Conservation (phyloP, 345 rosid species). For the Salix caprea region DNA sequence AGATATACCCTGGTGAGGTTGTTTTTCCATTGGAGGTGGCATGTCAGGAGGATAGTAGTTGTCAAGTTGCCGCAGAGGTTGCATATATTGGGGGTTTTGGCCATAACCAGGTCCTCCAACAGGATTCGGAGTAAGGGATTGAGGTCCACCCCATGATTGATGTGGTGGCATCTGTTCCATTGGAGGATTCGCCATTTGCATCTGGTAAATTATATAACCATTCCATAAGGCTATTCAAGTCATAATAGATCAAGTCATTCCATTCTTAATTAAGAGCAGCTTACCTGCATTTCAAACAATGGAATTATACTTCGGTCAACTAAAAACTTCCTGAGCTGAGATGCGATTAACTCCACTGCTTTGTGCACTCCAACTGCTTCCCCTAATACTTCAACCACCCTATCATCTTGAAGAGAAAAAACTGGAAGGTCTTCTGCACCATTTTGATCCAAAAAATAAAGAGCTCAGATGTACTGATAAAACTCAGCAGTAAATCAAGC, state of each 20-base stretch:
- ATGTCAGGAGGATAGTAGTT: conserved; percentile 79
- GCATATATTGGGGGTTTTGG: conserved; percentile 74
- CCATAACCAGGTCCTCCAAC: conserved; percentile 72
- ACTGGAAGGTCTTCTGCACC: conserved; percentile 85
- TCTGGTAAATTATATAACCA: conserved; percentile 37
- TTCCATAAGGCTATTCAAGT: background rate
- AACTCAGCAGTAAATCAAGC: background rate
- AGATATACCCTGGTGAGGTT: conserved; percentile 94
- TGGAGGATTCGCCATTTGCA: conserved; percentile 76
- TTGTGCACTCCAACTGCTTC: conserved; percentile 80
- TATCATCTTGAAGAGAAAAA: conserved; percentile 96
- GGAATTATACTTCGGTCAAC: conserved; percentile 96
- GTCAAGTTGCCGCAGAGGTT: conserved; percentile 76
- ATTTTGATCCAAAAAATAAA: conserved; percentile 11
- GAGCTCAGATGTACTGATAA: background rate
- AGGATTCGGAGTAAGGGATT: conserved; percentile 63
- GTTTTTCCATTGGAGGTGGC: conserved; percentile 86
- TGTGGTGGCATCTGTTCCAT: conserved; percentile 88
- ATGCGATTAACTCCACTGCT: conserved; percentile 87
- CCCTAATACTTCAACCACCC: conserved; percentile 94
- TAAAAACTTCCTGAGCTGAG: conserved; percentile 92
- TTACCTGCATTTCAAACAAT: conserved; percentile 79
- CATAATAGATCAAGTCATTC: background rate
- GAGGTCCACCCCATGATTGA: conserved; percentile 93
- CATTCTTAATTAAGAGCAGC: conserved; percentile 14